phyloP scores from a whole-genome alignment of 805 yeast genomes.

The Lachancea mirantina region DNA sequence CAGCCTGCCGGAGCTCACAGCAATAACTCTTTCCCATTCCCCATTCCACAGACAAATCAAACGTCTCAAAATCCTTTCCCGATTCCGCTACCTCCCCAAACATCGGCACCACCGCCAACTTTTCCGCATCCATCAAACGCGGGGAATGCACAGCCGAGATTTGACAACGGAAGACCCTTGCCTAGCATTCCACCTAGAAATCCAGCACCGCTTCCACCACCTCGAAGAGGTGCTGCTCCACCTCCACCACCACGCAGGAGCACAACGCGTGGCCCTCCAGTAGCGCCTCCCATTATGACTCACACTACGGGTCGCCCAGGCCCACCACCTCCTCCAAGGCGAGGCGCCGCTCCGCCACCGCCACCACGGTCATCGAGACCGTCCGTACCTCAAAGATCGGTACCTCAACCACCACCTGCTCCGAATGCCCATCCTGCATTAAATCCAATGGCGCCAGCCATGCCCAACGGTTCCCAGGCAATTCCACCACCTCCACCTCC shows the following conservation, averaged over 20 bases:
- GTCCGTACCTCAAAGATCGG: constrained; percentile 12
- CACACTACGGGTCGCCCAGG: constrained; percentile 9
- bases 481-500: constrained; percentile 3
- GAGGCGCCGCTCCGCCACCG: constrained; percentile 28
- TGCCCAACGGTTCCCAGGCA: constrained; percentile 1
- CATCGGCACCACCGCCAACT: background rate
- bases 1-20: constrained; percentile 4
- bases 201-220: constrained; percentile 21
- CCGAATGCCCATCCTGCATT: constrained; percentile 1
- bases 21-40: constrained; percentile 16
- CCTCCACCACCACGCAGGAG: constrained; percentile 21
- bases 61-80: constrained; percentile 1
- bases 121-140: constrained; percentile 6
- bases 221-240: constrained; percentile 20
- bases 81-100: background rate
- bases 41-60: constrained; percentile 9
- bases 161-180: constrained; percentile 7
- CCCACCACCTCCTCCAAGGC: constrained; percentile 25
- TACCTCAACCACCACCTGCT: constrained; percentile 9
- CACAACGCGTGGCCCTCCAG: constrained; percentile 6
- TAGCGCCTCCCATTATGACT: constrained; percentile 7
- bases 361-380: constrained; percentile 18
- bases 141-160: constrained; percentile 8
- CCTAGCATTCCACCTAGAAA: constrained; percentile 11
- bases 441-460: constrained; percentile 1